A percentile compares a stretch with the other conserved stretches of the same genome.
Evolutionary conservation across 305 asterid genomes (phyloP).

Genomic region (Fraxinus baroniana): DNA sequence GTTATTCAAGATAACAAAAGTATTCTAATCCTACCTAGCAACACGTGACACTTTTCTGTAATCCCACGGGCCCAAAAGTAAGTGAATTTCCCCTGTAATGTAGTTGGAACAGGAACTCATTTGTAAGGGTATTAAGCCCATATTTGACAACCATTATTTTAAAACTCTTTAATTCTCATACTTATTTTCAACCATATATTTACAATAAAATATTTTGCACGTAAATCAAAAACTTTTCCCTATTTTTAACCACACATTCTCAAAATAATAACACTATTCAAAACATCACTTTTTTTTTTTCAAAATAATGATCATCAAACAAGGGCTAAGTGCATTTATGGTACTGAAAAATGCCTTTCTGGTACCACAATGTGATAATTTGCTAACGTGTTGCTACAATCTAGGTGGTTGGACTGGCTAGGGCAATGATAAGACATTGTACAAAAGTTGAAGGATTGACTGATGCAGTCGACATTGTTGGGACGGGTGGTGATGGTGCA

Average conservation of each 20-base stretch:
- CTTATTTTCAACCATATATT: too few relatives aligned
- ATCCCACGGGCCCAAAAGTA: background rate
- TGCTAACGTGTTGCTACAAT: constrained; percentile 12
- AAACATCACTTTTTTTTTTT: too few relatives aligned
- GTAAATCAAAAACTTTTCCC: too few relatives aligned
- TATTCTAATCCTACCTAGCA: background rate
- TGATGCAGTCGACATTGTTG: constrained; percentile 75
- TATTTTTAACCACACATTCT: too few relatives aligned
- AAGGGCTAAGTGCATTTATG: background rate
- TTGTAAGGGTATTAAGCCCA: background rate
- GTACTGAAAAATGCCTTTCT: background rate
- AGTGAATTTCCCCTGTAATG: background rate
- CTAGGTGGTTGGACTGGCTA: constrained; percentile 78
- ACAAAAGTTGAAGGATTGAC: constrained; percentile 59
- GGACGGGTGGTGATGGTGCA: constrained; percentile 88
- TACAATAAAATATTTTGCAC: too few relatives aligned
- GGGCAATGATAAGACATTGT: constrained; percentile 69
- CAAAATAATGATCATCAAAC: too few relatives aligned
- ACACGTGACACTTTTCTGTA: background rate
- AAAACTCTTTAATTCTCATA: too few relatives aligned
- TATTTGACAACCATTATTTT: too few relatives aligned
- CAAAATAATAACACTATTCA: too few relatives aligned
- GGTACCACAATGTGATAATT: background rate
- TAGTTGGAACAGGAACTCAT: background rate
- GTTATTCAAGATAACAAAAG: background rate